Conservation (phyloP, 176 grass and related monocot species). For the Eleusine indica region DNA sequence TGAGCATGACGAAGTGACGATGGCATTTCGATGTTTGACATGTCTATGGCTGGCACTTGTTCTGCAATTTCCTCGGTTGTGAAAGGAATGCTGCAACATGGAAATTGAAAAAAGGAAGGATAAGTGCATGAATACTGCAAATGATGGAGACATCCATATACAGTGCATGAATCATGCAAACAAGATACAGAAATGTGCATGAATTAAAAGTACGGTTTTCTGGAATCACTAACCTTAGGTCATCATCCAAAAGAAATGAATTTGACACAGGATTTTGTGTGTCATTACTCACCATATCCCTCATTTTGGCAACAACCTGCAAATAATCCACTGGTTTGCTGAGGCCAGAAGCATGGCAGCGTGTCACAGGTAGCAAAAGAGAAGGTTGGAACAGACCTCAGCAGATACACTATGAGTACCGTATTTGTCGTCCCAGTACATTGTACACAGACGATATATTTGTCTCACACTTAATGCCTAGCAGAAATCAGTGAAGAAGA, state of each 20-base stretch:
- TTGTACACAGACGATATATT: slow-evolving; percentile 91
- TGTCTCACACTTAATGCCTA: slow-evolving; percentile 85
- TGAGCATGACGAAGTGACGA: slow-evolving; percentile 61
- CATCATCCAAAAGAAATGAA: slow-evolving; percentile 92
- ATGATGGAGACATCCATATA: neutral
- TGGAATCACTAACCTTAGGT: slow-evolving; percentile 66
- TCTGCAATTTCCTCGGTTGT: slow-evolving; percentile 83
- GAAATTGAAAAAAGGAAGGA: slow-evolving; percentile 4
- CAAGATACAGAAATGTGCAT: slow-evolving; percentile 2
- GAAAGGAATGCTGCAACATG: slow-evolving; percentile 78
- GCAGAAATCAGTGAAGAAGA: slow-evolving; percentile 24
- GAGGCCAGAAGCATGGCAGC: neutral
- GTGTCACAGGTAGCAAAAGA: slow-evolving; percentile 23
- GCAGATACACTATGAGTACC: slow-evolving; percentile 77
- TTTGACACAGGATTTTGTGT: slow-evolving; percentile 74
- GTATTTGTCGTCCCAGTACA: slow-evolving; percentile 95
- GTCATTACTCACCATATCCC: slow-evolving; percentile 80
- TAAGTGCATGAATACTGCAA: neutral
- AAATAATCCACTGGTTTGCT: neutral
- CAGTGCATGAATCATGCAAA: slow-evolving; percentile 18
- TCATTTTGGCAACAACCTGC: slow-evolving; percentile 83
- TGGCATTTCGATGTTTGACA: slow-evolving; percentile 65
- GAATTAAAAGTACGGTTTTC: neutral
- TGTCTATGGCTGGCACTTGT: slow-evolving; percentile 66
- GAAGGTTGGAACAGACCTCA: slow-evolving; percentile 49